Base-by-base conservation (phyloP, 352 stramenopile species). In the Globisporangium radiosum region DNA sequence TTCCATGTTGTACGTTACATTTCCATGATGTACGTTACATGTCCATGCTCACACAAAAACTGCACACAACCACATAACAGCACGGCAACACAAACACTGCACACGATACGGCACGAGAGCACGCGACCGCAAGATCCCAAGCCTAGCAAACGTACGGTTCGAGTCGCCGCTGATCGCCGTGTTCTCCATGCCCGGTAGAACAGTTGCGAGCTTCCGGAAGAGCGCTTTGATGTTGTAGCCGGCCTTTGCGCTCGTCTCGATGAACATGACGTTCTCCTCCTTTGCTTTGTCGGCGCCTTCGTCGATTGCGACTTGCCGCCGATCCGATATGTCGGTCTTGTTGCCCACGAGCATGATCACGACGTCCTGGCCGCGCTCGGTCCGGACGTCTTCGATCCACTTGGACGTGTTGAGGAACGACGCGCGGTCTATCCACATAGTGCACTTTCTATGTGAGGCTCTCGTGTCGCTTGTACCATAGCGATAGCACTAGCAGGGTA, bases 291-390 rank as follows among this genome's bases (percentile, higher is more conserved):
- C 96, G 37, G 98, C 94, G 40, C 97, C 97, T 68, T 99, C 97
- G 68, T 99, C 97, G 53, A 97, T 97, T 47, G 92, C 97, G 8
- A 98, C 94, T 69, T 98, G 90, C 52, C 89, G 87, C 60, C 97
- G 96, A 64, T 99, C 97, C 49, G 92, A 97, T 51, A 99, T 91
- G 75, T 99, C 97, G 44, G 97, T 99, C 81, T 99, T 99, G 80
- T 99, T 99, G 56, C 97, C 97, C 42, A 99, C 97, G 8, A 99
- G 78, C 79, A 99, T 98, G 81, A 99, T 98, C 44, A 99, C 92
- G 36, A 99, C 97, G 72, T 99, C 97, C 63, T 98, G 97, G 45
- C 97, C 97, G 59, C 97, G 86, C 72, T 99, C 97, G 43, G 90
- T 95, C 47, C 97, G 88, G 40, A 99, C 97, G 66, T 99, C 97